phyloP scores from a whole-genome alignment of 345 rosid genomes.

The Gossypium australe region DNA sequence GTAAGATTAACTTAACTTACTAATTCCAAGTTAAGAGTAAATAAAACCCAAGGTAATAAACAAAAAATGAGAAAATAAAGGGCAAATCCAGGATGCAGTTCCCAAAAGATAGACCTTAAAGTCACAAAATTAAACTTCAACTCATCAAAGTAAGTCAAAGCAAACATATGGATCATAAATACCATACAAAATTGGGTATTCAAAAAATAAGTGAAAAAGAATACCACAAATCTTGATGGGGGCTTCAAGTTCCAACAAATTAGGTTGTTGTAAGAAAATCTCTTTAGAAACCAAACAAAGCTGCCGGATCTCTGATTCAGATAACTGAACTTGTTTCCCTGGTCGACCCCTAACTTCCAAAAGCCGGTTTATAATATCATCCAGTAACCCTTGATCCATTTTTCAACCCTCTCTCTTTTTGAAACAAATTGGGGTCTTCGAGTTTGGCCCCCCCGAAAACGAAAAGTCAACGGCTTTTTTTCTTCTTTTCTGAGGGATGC shows the following conservation, averaged over 20 bases:
- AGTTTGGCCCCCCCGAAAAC: background rate
- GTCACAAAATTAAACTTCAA: background rate
- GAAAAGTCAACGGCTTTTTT: slow-evolving; percentile 9
- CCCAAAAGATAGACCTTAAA: background rate
- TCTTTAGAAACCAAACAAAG: slow-evolving; percentile 50
- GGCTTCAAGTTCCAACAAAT: slow-evolving; percentile 70
- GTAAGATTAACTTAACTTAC: background rate
- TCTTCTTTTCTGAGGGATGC: background rate
- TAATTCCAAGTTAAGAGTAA: background rate
- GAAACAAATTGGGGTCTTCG: background rate
- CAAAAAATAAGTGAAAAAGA: background rate
- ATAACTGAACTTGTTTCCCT: slow-evolving; percentile 72
- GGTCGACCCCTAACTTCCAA: slow-evolving; percentile 56
- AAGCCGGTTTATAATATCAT: slow-evolving; percentile 59
- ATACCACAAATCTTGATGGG: slow-evolving; percentile 80
- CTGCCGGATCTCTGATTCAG: slow-evolving; percentile 70
- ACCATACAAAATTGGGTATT: background rate
- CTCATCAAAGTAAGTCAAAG: background rate
- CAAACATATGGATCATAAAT: background rate
- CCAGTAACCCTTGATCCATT: slow-evolving; percentile 58
- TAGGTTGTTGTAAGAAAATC: slow-evolving; percentile 62
- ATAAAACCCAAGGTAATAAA: background rate
- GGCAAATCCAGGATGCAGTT: background rate
- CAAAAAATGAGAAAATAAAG: background rate
- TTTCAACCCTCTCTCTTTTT: background rate